Percentiles rank a stretch among this genome's conserved stretches.
These are phyloP conservation scores for Pichia sp. DNA, from an alignment of 1,139 yeast species.

Conservation along the genomic window DNA sequence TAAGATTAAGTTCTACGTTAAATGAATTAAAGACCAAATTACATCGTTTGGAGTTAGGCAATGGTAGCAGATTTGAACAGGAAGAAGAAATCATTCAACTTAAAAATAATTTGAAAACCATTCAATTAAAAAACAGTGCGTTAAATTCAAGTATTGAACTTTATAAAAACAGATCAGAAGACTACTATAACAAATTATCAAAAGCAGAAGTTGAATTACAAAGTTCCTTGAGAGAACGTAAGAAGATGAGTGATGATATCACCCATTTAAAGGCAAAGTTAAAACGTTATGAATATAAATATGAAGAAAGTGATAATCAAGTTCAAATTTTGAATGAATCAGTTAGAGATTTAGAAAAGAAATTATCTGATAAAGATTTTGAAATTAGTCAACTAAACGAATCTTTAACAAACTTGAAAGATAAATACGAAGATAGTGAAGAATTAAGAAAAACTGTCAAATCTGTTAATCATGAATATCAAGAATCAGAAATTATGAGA, in stretches of 20 bases:
- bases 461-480: conserved; percentile 23
- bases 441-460: conserved; percentile 29
- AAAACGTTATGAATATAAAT: conserved; percentile 51
- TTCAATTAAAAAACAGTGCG: conserved; percentile 46
- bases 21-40: conserved; percentile 31
- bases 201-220: conserved; percentile 71
- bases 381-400: conserved; percentile 50
- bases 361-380: conserved; percentile 51
- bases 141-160: conserved; percentile 49
- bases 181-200: conserved; percentile 67
- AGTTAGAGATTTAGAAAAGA: conserved; percentile 50
- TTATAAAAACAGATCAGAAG: conserved; percentile 69
- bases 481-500: conserved; percentile 52
- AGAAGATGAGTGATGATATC: conserved; percentile 49
- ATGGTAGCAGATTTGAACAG: conserved; percentile 26
- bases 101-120: conserved; percentile 48
- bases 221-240: conserved; percentile 57
- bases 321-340: conserved; percentile 53
- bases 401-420: conserved; percentile 34
- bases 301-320: conserved; percentile 51
- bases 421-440: conserved; percentile 28
- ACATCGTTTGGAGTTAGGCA: conserved; percentile 25
- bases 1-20: conserved; percentile 30
- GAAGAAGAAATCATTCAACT: conserved; percentile 36
- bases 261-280: conserved; percentile 50